Evolutionary conservation across 2,329 filamentous ascomycete species (phyloP).

Genomic region (Volutella citrinella): DNA sequence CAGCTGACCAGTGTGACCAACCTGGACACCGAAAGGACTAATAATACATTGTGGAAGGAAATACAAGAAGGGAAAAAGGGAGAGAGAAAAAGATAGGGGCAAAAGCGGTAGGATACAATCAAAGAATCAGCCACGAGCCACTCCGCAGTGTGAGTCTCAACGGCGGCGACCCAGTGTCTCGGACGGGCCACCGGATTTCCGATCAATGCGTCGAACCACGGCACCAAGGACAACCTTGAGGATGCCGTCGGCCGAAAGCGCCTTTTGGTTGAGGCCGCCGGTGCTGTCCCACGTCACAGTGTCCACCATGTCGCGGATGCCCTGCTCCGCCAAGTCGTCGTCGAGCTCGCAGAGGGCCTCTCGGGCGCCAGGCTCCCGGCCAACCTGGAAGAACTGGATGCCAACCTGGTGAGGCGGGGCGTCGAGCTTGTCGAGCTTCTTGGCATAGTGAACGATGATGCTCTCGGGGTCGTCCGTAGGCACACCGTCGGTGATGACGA

Average conservation of each 20-base stretch:
- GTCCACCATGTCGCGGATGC: conserved; percentile 85
- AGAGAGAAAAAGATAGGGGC: no score
- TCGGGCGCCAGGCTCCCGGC: conserved; percentile 64
- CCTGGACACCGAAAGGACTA: no score
- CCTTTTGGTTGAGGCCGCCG: conserved; percentile 33
- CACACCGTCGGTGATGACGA: conserved; percentile 86
- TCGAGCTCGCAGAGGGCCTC: conserved; percentile 70
- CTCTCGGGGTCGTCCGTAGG: conserved; percentile 76
- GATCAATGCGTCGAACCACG: conserved; percentile 53
- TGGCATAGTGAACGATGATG: conserved; percentile 64
- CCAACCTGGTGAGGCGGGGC: conserved; percentile 81
- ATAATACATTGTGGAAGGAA: no score
- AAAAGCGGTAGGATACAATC: no score
- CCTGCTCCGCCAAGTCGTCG: conserved; percentile 57
- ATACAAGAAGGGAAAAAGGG: no score
- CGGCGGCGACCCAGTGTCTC: conserved; percentile 9
- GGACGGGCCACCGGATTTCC: conserved; percentile 20
- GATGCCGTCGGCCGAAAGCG: conserved; percentile 66
- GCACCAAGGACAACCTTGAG: conserved; percentile 80
- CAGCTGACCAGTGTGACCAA: no score
- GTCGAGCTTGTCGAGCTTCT: conserved; percentile 64
- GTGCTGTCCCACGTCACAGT: conserved; percentile 71
- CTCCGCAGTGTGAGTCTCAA: no score
- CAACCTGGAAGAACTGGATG: conserved; percentile 95
- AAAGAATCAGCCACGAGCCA: no score